Evolutionary conservation across 805 yeast species (phyloP).

Genomic region (Suhomyces xylopsoci): DNA sequence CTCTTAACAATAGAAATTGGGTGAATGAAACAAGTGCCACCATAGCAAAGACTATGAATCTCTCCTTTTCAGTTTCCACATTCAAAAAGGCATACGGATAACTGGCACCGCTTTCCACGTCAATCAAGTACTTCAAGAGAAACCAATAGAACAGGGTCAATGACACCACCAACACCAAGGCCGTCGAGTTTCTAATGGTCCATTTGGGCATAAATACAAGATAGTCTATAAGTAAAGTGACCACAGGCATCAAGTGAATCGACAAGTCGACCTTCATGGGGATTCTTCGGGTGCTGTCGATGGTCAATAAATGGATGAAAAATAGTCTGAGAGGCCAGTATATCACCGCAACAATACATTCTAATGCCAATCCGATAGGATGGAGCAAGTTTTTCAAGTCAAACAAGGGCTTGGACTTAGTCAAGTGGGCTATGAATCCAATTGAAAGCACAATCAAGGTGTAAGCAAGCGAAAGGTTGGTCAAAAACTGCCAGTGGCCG

Average conservation of each 20-base stretch:
- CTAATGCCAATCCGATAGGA: constrained; percentile 56
- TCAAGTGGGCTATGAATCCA: constrained; percentile 34
- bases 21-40: constrained; percentile 37
- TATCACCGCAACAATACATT: constrained; percentile 56
- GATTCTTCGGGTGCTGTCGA: constrained; percentile 31
- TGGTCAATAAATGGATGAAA: constrained; percentile 46
- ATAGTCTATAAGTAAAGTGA: constrained; percentile 52
- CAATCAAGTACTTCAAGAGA: constrained; percentile 47
- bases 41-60: constrained; percentile 47
- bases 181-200: constrained; percentile 30
- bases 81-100: constrained; percentile 72
- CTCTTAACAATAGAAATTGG: constrained; percentile 28
- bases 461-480: constrained; percentile 39
- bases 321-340: constrained; percentile 70
- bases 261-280: constrained; percentile 53
- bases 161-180: constrained; percentile 35
- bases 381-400: constrained; percentile 41
- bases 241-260: constrained; percentile 59
- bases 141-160: constrained; percentile 53
- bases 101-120: constrained; percentile 42
- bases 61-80: constrained; percentile 41
- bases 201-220: constrained; percentile 49
- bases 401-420: constrained; percentile 22
- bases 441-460: constrained; percentile 12
- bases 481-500: constrained; percentile 71